Percentiles rank a stretch among this genome's conserved stretches.
These are phyloP conservation scores for Sorghum bicolor DNA, from an alignment of 176 grass and related monocot genomes.

Conservation along the genomic window DNA sequence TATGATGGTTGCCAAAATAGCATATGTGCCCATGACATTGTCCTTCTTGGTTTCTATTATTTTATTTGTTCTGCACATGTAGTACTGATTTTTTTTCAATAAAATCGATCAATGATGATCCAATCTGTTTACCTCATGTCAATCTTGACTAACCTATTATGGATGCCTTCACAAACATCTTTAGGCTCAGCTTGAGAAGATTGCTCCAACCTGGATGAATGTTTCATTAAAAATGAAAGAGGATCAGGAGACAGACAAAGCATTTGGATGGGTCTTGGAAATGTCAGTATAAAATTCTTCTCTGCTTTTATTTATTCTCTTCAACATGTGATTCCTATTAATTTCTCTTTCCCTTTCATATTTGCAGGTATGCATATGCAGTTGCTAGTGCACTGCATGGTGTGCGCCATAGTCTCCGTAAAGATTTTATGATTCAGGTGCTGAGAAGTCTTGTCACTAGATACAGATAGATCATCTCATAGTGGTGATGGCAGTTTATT, in stretches of 20 bases:
- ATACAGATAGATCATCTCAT: slow-evolving; percentile 21
- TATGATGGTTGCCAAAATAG: neutral
- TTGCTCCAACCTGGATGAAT: slow-evolving; percentile 99
- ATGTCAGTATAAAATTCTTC: slow-evolving; percentile 56
- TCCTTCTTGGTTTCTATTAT: slow-evolving; percentile 5
- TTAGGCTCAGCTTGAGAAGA: slow-evolving; percentile 77
- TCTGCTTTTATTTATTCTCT: neutral
- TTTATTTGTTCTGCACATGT: neutral
- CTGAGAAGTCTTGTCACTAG: slow-evolving; percentile 24
- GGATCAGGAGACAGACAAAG: slow-evolving; percentile 79
- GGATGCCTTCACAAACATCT: slow-evolving; percentile 10
- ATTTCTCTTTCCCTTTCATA: slow-evolving; percentile 7
- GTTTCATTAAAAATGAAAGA: slow-evolving; percentile 94
- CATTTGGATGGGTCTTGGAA: slow-evolving; percentile 99
- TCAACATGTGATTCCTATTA: neutral
- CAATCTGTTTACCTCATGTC: neutral
- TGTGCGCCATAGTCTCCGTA: slow-evolving; percentile 84
- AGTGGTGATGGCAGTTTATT: slow-evolving; percentile 22
- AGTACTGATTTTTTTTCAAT: neutral
- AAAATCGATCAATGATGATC: neutral
- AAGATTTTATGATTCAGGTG: slow-evolving; percentile 99
- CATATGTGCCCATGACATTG: neutral
- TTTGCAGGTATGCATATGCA: slow-evolving; percentile 94
- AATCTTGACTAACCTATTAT: neutral
- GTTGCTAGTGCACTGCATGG: slow-evolving; percentile 98